Percentiles rank a stretch among this genome's conserved stretches.
Evolutionary conservation across 179 eudicot species (phyloP).

Genomic region (Heliamphora pulchella): DNA sequence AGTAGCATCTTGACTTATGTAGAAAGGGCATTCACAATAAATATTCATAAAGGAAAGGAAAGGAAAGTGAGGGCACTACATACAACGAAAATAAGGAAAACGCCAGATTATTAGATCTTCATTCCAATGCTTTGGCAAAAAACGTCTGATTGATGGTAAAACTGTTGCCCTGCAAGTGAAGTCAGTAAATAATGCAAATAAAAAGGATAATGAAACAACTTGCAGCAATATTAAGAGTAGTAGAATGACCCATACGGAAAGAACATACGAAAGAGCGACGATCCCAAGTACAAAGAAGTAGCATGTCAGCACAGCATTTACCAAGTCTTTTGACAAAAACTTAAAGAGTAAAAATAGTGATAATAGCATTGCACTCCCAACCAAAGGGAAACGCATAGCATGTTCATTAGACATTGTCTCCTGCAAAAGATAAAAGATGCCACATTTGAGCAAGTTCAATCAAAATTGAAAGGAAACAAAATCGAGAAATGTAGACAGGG

Average conservation of each 20-base stretch:
- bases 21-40: not conserved
- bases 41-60: not conserved
- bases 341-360: conserved; percentile 89
- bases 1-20: not conserved
- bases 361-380: conserved; percentile 92
- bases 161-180: conserved; percentile 62
- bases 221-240: conserved; percentile 5
- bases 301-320: conserved; percentile 80
- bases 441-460: not conserved
- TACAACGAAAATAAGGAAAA: conserved; percentile 70
- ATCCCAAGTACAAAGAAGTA: conserved; percentile 91
- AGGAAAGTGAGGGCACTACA: conserved; percentile 20
- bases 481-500: not conserved
- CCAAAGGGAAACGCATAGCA: conserved; percentile 94
- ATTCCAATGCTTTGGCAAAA: conserved; percentile 75
- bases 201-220: not conserved
- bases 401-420: conserved; percentile 98
- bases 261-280: conserved; percentile 83
- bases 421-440: conserved; percentile 39
- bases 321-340: conserved; percentile 88
- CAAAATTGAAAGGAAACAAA: not conserved
- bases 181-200: not conserved
- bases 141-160: conserved; percentile 72
- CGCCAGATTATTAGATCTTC: conserved; percentile 73
- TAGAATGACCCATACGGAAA: conserved; percentile 20